Conservation (phyloP, 768 basidiomycete genomes). For the Leccinum pellstonianum region DNA sequence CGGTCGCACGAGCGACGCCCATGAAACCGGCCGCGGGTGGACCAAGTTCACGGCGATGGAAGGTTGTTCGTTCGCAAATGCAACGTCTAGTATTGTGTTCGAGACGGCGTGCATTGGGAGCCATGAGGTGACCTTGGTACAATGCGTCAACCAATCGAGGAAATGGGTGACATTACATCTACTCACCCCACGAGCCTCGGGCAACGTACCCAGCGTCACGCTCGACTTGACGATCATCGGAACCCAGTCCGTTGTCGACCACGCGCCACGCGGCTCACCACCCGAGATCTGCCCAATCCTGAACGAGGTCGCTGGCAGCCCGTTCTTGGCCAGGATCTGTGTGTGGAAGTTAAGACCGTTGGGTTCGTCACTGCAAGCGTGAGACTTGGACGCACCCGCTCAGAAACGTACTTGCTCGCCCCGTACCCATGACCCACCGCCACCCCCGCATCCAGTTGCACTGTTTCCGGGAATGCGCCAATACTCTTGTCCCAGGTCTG, state of each 20-base stretch:
- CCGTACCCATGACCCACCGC: constrained; percentile 38
- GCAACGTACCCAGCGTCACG: constrained; percentile 30
- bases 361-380: background rate
- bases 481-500: constrained; percentile 15
- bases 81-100: constrained; percentile 28
- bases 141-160: background rate
- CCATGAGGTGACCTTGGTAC: constrained; percentile 28
- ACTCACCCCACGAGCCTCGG: constrained; percentile 32
- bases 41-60: constrained; percentile 32
- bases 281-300: constrained; percentile 40
- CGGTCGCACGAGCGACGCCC: constrained; percentile 24
- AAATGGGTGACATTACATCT: background rate
- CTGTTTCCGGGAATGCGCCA: constrained; percentile 34
- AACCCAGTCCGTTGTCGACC: constrained; percentile 39
- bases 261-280: constrained; percentile 33
- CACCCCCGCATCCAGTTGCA: constrained; percentile 24
- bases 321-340: constrained; percentile 34
- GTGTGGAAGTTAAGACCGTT: background rate
- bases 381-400: constrained; percentile 16
- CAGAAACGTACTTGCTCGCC: constrained; percentile 31
- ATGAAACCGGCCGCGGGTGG: constrained; percentile 34
- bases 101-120: constrained; percentile 31
- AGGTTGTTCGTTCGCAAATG: constrained; percentile 20
- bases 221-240: constrained; percentile 38
- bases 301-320: constrained; percentile 33